Base-by-base conservation (phyloP, 2,329 filamentous ascomycete species). In the Coniochaeta pulveracea region DNA sequence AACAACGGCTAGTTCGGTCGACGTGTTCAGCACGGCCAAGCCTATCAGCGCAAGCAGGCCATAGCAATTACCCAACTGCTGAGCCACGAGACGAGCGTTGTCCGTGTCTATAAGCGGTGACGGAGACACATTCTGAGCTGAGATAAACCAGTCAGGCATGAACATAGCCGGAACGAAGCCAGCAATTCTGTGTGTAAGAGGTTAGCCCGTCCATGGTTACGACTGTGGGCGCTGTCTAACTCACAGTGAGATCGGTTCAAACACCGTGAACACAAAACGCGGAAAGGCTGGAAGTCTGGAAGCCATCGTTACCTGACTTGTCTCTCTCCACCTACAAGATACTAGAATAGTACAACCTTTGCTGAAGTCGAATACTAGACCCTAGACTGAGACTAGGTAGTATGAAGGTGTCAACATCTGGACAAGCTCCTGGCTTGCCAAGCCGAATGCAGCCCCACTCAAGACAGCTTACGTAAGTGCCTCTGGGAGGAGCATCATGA, bases 11-110 rank as follows among this genome's bases (percentile, higher is more conserved):
- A 71, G 53, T 56, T 85, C 80, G 10, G 60, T 70, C 3, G 74
- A 80, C 5, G 71, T 67, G 47, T 74, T 72, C 10, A 83, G 60
- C 11, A 84, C 64, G 4, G 67, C 75, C 6, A 82, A 48, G 3
- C 74, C 79, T 4, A 83, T 51, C 37, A 84, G 58, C 39, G 69
- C 74, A 30, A 83, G 59, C 10, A 85, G 62, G 1, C 77, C 65
- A 45, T 84, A 85, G 14, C 76, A 51, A 45, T 85, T 85, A 27
- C 76, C 79, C 11, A 85, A 63, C 55, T 85, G 77, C 44, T 71
- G 64, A 28, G 75, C 69, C 18, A 83, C 56, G n/a, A 78, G 59
- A 26, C 68, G 60, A 40, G 63, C 62, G 43, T 64, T 61, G 31
- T 58, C 57, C 28, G 63, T 61, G 5, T 69, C 64, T 24, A 75